Evolutionary conservation across 2,329 filamentous ascomycete genomes (phyloP).

Genomic region (Graphiopsis chlorocephala): DNA sequence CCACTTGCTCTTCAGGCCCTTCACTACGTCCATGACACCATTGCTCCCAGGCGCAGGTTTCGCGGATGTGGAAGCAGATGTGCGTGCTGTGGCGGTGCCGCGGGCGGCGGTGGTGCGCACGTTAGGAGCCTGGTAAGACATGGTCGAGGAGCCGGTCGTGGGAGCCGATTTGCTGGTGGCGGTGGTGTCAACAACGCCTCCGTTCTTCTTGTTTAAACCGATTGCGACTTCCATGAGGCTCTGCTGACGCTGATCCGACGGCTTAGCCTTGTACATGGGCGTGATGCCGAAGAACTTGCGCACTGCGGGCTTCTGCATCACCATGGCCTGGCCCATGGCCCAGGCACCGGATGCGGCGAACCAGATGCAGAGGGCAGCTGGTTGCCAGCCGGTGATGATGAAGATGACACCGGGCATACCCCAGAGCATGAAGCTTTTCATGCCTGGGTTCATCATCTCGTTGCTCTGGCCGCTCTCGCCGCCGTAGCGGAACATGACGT

Average conservation of each 20-base stretch:
- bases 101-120: conserved; percentile 6
- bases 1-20: conserved; percentile 17
- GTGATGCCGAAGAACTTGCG: conserved; percentile 39
- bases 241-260: not conserved
- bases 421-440: conserved; percentile 43
- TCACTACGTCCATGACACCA: conserved; percentile 7
- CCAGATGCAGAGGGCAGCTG: conserved; percentile 61
- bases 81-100: not conserved
- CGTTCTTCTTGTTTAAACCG: not conserved
- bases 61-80: not conserved
- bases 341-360: conserved; percentile 51
- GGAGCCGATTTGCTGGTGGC: not conserved
- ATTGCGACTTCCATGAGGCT: not conserved
- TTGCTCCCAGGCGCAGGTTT: not conserved
- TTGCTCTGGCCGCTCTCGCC: conserved; percentile 46
- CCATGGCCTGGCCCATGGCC: conserved; percentile 39
- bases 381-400: conserved; percentile 53
- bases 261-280: conserved; percentile 31
- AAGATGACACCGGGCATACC: conserved; percentile 55
- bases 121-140: conserved; percentile 15
- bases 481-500: conserved; percentile 40
- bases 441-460: conserved; percentile 27
- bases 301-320: conserved; percentile 39
- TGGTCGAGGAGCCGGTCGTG: not conserved
- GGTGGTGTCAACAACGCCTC: not conserved